phyloP scores from a whole-genome alignment of 1,139 yeast species.

The Blastobotrys elegans region DNA sequence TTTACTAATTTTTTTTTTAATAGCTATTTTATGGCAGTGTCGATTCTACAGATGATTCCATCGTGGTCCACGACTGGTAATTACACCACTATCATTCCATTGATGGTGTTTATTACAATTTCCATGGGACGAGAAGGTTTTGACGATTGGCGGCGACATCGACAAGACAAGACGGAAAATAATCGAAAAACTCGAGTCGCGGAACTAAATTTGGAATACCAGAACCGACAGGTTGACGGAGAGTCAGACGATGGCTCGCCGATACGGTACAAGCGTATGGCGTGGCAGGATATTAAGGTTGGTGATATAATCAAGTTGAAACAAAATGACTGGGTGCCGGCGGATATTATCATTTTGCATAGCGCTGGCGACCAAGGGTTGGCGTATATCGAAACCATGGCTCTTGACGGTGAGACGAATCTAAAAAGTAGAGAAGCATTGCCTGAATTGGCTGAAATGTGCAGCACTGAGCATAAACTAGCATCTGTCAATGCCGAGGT shows the following conservation, averaged over 20 bases:
- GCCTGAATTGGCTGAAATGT: slow-evolving; percentile 48
- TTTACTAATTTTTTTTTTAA: slow-evolving; percentile 6
- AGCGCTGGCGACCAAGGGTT: slow-evolving; percentile 64
- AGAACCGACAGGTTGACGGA: slow-evolving; percentile 5
- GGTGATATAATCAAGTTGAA: slow-evolving; percentile 74
- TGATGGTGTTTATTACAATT: slow-evolving; percentile 79
- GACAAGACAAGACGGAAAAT: slow-evolving; percentile 81
- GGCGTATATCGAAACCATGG: slow-evolving; percentile 92
- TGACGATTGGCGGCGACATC: slow-evolving; percentile 87
- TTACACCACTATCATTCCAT: slow-evolving; percentile 89
- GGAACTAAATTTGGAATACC: slow-evolving; percentile 16
- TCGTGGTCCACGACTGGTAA: slow-evolving; percentile 97
- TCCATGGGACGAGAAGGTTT: slow-evolving; percentile 90
- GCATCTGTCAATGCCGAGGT: slow-evolving; percentile 42
- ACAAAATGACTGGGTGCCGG: slow-evolving; percentile 91
- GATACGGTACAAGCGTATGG: slow-evolving; percentile 36
- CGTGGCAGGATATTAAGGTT: slow-evolving; percentile 76
- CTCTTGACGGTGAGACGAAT: slow-evolving; percentile 94
- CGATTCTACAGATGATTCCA: slow-evolving; percentile 93
- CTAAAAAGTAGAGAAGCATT: slow-evolving; percentile 71
- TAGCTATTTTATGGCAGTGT: slow-evolving; percentile 67
- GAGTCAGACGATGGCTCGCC: slow-evolving; percentile 15
- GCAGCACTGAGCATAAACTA: slow-evolving; percentile 45
- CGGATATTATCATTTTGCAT: slow-evolving; percentile 72
- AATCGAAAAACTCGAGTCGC: slow-evolving; percentile 49